Evolutionary conservation across 129 eudicot genomes (phyloP).

Genomic region (Kitagawia praeruptora): DNA sequence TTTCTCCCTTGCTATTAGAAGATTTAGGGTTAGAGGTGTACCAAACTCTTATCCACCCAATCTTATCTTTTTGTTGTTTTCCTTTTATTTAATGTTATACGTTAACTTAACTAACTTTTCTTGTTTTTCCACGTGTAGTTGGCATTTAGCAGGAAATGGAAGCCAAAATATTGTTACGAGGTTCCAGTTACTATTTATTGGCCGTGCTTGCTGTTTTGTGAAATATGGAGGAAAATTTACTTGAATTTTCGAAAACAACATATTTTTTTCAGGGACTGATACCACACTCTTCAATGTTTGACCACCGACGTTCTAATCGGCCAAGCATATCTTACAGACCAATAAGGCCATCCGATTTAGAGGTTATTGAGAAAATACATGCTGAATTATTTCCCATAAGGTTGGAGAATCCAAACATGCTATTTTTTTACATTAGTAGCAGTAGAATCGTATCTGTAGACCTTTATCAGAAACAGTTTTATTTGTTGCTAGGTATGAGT

Average conservation of each 20-base stretch:
- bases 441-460: neutral
- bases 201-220: slow-evolving; percentile 34
- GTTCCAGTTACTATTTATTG: slow-evolving; percentile 19
- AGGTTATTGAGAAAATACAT: slow-evolving; percentile 63
- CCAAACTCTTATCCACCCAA: neutral
- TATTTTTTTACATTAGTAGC: neutral
- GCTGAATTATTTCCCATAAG: slow-evolving; percentile 87
- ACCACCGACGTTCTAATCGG: slow-evolving; percentile 37
- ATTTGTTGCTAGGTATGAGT: slow-evolving; percentile 58
- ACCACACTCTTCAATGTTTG: slow-evolving; percentile 47
- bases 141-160: slow-evolving; percentile 9
- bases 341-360: slow-evolving; percentile 62
- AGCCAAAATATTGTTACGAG: slow-evolving; percentile 16
- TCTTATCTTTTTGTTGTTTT: neutral
- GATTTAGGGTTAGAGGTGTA: neutral
- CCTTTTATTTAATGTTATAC: neutral
- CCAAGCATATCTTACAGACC: slow-evolving; percentile 72
- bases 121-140: slow-evolving; percentile 4
- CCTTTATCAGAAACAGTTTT: slow-evolving; percentile 14
- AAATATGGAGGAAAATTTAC: slow-evolving; percentile 41
- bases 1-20: neutral
- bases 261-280: slow-evolving; percentile 35
- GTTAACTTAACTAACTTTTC: neutral
- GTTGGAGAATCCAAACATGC: slow-evolving; percentile 29
- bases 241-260: slow-evolving; percentile 15